phyloP scores from a whole-genome alignment of 176 grass and related monocot genomes.

The Phyllostachys edulis region DNA sequence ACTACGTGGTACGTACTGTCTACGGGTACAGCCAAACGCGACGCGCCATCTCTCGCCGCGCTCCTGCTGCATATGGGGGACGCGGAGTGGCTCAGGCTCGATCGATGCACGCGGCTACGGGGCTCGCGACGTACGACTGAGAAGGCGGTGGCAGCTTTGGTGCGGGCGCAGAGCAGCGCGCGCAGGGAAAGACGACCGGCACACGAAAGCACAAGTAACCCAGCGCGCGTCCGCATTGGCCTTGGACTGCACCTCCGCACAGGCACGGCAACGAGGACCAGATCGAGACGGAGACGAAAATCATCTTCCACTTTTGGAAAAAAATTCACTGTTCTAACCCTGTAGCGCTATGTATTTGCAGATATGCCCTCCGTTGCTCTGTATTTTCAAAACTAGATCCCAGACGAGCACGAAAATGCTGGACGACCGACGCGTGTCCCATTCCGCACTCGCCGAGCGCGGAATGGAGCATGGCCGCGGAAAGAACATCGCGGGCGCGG shows the following conservation, averaged over 20 bases:
- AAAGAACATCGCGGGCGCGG: too few species aligned
- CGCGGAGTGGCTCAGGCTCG: neutral
- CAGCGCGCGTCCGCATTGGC: too few species aligned
- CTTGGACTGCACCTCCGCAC: neutral
- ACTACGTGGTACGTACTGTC: neutral
- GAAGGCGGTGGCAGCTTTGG: conserved; percentile 48
- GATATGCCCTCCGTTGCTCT: too few species aligned
- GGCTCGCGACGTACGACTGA: neutral
- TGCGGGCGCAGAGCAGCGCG: neutral
- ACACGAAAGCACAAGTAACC: conserved; percentile 45
- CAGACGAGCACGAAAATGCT: too few species aligned
- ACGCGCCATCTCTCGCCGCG: neutral
- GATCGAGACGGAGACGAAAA: neutral
- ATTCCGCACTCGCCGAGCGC: too few species aligned
- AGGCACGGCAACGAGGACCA: neutral
- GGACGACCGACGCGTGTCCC: too few species aligned
- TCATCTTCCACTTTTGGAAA: too few species aligned
- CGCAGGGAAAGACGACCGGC: conserved; percentile 45
- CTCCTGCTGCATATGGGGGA: neutral
- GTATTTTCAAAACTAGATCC: too few species aligned
- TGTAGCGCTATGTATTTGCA: too few species aligned
- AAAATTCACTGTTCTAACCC: too few species aligned
- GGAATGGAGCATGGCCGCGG: too few species aligned
- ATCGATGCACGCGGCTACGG: neutral
- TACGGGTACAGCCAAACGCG: conserved; percentile 24